Conservation (phyloP, 2,329 filamentous ascomycete genomes). For the Knufia fluminis region DNA sequence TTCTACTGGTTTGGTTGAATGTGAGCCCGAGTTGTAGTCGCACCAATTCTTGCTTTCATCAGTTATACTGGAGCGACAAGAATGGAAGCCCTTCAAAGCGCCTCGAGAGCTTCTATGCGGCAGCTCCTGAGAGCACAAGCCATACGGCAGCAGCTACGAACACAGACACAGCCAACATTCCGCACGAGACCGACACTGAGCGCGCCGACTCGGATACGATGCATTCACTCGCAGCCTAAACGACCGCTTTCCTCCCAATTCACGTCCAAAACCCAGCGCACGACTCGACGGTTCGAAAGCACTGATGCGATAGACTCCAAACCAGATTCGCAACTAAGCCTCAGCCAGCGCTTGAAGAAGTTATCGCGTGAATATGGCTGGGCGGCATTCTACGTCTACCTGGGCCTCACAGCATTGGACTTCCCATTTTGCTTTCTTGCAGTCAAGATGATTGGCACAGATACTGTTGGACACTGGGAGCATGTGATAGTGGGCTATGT, state of each 20-base stretch:
- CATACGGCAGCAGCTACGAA: conserved; percentile 11
- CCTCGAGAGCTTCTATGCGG: conserved; percentile 10
- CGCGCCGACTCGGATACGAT: conserved; percentile 6
- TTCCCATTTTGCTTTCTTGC: conserved; percentile 93
- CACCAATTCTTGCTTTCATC: neutral
- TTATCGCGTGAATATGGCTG: conserved; percentile 90
- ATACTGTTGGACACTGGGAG: conserved; percentile 61
- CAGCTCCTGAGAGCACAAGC: conserved; percentile 10
- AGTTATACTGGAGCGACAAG: neutral
- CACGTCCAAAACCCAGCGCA: conserved; percentile 15
- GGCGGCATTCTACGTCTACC: conserved; percentile 84
- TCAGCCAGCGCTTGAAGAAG: conserved; percentile 67
- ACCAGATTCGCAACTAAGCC: conserved; percentile 19
- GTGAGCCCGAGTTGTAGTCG: neutral
- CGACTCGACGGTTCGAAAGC: conserved; percentile 4
- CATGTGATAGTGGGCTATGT: conserved; percentile 34
- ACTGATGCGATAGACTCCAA: conserved; percentile 15
- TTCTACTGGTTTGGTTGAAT: neutral
- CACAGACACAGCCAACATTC: conserved; percentile 14
- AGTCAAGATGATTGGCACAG: conserved; percentile 72
- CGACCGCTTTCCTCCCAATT: conserved; percentile 10
- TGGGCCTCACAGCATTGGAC: conserved; percentile 72
- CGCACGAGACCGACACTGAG: conserved; percentile 19
- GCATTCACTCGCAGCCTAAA: conserved; percentile 7
- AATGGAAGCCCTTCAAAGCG: conserved; percentile 17